Evolutionary conservation across 805 yeast species (phyloP), one percentile per base, ranked within the genome.

Genomic region (Millerago galiae): DNA sequence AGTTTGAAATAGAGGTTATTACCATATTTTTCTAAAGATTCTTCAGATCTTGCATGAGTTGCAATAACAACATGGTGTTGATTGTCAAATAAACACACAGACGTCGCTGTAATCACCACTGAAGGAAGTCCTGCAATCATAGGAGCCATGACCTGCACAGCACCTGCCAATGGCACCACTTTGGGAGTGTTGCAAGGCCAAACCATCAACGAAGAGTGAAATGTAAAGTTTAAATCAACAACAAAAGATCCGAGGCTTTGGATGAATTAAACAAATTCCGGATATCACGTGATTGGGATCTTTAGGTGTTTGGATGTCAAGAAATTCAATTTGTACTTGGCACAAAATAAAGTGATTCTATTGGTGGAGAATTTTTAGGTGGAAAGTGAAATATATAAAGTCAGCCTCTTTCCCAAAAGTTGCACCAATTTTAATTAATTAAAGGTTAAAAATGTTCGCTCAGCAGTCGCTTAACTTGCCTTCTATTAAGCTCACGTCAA

Each of bases 11-110:
- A 40, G 6, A 47, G 35, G 43, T 71, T 72, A 2, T 34, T 3
- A 1, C 77, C 77, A 50, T 69, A 67, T 33, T 58, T 59, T 21
- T 59, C 55, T 1, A 71, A 36, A 2, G 71, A 65, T 18, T 62
- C 61, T 5, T 27, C 34, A 1, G 62, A 49, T 46, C 77, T 50
- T 10, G 48, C 44, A 43, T 71, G 71, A 2, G 53, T 42, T 1
- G 67, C 54, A 9, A 69, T 39, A 2, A 66, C 63, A 8, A 67
- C 46, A 10, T 63, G 49, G 9, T 68, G 63, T 28, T 37, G 37
- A 37, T 60, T 60, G 46, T 70, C 60, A 35, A 62, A 51, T 1
- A 70, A 42, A 15, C 51, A 53, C 3, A 71, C 44, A 0, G 65
- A 41, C 3, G 54, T 45, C 3, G 43, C 31, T 2, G 74, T 66